Conservation (phyloP, 176 grass and related monocot genomes). For the Avena atlantica region DNA sequence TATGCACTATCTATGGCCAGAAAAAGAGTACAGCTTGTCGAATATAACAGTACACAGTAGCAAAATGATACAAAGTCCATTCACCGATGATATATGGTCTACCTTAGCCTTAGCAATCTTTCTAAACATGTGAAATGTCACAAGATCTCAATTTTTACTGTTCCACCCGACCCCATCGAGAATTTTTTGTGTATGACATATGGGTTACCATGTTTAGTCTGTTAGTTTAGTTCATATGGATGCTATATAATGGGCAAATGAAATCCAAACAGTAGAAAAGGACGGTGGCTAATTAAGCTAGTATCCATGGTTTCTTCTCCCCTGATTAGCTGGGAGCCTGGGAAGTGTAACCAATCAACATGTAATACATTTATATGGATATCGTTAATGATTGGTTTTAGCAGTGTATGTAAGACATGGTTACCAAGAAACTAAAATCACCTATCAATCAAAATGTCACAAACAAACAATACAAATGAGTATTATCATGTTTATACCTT, state of each 20-base stretch:
- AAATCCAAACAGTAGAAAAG: not conserved
- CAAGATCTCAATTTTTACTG: not conserved
- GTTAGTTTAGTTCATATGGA: not conserved
- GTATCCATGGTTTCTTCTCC: not conserved
- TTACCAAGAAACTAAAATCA: not conserved
- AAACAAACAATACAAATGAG: not conserved
- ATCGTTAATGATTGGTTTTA: not conserved
- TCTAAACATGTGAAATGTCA: not conserved
- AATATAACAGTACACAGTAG: not conserved
- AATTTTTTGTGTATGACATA: conserved; percentile 4
- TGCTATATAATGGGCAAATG: not conserved
- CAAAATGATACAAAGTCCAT: not conserved
- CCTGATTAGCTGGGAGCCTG: not conserved
- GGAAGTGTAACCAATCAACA: not conserved
- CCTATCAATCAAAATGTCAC: not conserved
- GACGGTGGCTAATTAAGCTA: not conserved
- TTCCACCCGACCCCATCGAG: not conserved
- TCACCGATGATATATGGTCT: not conserved
- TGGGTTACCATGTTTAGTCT: not conserved
- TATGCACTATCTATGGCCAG: not conserved
- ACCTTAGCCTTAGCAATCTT: not conserved
- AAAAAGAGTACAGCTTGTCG: not conserved
- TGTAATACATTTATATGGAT: not conserved
- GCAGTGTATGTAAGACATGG: not conserved
- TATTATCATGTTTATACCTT: conserved; percentile 30